phyloP scores from a whole-genome alignment of 805 yeast species.

The Barnettozyma siamensis region DNA sequence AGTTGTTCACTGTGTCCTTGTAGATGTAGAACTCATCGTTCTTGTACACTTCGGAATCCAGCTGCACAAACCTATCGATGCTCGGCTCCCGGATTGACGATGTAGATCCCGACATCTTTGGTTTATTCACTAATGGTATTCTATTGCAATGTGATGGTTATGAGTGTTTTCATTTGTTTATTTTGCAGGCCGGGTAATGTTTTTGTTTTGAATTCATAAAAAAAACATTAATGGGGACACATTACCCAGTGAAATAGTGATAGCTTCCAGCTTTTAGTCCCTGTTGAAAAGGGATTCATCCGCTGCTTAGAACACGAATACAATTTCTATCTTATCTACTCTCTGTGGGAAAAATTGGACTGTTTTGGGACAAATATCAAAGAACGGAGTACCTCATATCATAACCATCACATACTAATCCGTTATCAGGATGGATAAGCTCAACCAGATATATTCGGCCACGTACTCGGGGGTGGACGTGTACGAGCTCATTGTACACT shows the following conservation, averaged over 20 bases:
- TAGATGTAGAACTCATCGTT: constrained; percentile 13
- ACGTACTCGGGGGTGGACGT: constrained; percentile 80
- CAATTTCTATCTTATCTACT: too few species aligned
- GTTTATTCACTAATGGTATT: too few species aligned
- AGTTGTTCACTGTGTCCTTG: not conserved
- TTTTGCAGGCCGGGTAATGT: not conserved
- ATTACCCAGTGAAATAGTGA: too few species aligned
- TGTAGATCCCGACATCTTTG: too few species aligned
- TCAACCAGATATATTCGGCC: constrained; percentile 57
- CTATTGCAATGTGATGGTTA: not conserved
- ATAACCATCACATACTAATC: not conserved
- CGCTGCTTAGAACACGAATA: too few species aligned
- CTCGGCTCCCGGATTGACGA: constrained; percentile 6
- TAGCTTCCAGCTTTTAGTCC: too few species aligned
- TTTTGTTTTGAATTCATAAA: too few species aligned
- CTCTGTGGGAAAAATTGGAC: too few species aligned
- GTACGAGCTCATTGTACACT: constrained; percentile 63
- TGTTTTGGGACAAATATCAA: too few species aligned
- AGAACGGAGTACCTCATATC: too few species aligned
- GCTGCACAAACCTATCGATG: not conserved
- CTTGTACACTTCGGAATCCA: constrained; percentile 6
- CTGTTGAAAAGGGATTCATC: too few species aligned
- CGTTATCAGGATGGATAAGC: constrained; percentile 5
- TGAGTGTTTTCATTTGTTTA: not conserved
- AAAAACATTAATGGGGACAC: too few species aligned